Percentiles rank a stretch among this genome's conserved stretches.
Evolutionary conservation across 2,329 filamentous ascomycete species (phyloP).

Genomic region (Ustulina deusta): DNA sequence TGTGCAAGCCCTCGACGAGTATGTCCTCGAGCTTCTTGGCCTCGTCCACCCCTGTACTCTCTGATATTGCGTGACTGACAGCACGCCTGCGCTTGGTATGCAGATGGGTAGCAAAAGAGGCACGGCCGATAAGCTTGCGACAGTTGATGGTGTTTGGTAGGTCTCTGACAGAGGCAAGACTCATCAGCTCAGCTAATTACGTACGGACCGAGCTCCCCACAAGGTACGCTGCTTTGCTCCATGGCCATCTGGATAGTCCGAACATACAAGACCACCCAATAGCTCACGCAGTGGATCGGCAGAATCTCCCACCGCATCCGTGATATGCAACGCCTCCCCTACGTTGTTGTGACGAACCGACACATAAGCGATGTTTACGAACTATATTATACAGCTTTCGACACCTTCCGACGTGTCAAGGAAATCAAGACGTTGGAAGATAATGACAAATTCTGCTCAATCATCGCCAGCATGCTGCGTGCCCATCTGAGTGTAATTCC

Average conservation of each 20-base stretch:
- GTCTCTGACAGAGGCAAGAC: constrained; percentile 86
- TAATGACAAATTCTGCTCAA: constrained; percentile 86
- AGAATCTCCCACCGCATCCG: constrained; percentile 93
- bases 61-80: constrained; percentile 29
- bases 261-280: neutral
- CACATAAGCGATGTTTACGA: constrained; percentile 97
- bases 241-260: neutral
- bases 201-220: constrained; percentile 94
- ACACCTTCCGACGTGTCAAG: constrained; percentile 84
- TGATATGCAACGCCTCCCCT: constrained; percentile 96
- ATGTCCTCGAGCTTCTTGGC: constrained; percentile 47
- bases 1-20: constrained; percentile 74
- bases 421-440: constrained; percentile 89
- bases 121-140: constrained; percentile 92
- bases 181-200: constrained; percentile 97
- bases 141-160: constrained; percentile 98
- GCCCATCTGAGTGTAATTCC: constrained; percentile 95
- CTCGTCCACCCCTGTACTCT: constrained; percentile 17
- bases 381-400: constrained; percentile 96
- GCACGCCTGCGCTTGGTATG: constrained; percentile 13
- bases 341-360: constrained; percentile 93
- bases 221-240: constrained; percentile 61
- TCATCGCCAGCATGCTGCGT: constrained; percentile 81
- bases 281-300: constrained; percentile 18
- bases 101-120: constrained; percentile 94